Base-by-base conservation (phyloP, 805 yeast genomes). In the Spathaspora gorwiae region DNA sequence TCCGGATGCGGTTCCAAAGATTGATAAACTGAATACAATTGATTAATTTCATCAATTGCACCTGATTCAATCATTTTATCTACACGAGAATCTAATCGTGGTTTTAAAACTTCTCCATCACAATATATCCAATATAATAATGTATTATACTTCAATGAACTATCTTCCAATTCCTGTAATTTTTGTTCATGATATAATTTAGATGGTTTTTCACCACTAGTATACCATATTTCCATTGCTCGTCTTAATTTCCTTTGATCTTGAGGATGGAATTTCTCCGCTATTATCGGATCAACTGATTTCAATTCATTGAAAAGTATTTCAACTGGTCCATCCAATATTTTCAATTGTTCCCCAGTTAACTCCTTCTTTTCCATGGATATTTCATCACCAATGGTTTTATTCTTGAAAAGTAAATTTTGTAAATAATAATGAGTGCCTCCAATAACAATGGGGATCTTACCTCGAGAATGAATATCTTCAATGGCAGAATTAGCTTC, bases 381-480 rank as follows among this genome's bases (percentile, higher is more conserved):
- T 2, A 13, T 50, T 10, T 45, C 52, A 19, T 19, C 24, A 4
- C 73, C 75, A 6, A 85, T 74, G 0, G 87, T 82, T 47, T 80
- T 81, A 55, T 89, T 87, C 35, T 77, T 72, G 59, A 90, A 87
- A 7, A 88, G 59, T 7, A 92, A 60, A 7, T 87, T 80, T 62
- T 87, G 97, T 33, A 89, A 68, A 60, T 94, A 94, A 62, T 94
- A 94, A 59, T 90, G 97, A 0, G 99, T 94, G 0, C 99, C 99
- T 5, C 99, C 99, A 1, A 94, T 94, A 0, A 94, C 61, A 2
- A 94, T 86, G 0, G 99, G 97, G 1, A 85, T 54, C 55, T 89
- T 90, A 0, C 87, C 87, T 15, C 85, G 60, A 0, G 60, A 45
- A 48, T 83, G 84, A 9, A 92, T 83, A 30, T 81, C 86, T 0